Conservation (phyloP, 148 eudicot species). For the Suaeda aralocaspica region DNA sequence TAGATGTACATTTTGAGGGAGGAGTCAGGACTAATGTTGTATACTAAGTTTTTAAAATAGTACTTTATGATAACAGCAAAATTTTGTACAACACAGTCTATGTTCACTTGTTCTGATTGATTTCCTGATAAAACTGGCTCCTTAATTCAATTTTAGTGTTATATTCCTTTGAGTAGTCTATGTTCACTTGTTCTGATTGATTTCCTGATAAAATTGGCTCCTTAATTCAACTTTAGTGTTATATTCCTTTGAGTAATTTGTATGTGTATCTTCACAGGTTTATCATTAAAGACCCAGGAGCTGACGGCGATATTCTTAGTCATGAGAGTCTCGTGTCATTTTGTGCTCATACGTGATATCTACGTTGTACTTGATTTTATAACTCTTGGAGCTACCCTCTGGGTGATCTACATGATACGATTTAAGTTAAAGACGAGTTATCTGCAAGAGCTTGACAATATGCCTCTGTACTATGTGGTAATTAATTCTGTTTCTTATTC, state of each 20-base stretch:
- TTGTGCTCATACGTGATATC: slow-evolving; percentile 49
- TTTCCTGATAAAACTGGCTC: background rate
- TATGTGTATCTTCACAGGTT: slow-evolving; percentile 37
- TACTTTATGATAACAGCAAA: background rate
- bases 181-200: too few species aligned
- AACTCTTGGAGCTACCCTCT: slow-evolving; percentile 59
- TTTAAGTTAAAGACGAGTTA: slow-evolving; percentile 66
- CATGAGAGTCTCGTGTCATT: slow-evolving; percentile 46
- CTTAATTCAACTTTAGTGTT: background rate
- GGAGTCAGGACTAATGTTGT: background rate
- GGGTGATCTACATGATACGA: slow-evolving; percentile 90
- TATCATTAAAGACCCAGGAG: slow-evolving; percentile 79
- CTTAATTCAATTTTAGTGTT: background rate
- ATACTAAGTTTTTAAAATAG: background rate
- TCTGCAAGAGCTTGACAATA: slow-evolving; percentile 54
- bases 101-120: background rate
- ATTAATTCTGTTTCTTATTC: background rate
- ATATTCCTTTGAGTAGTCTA: background rate
- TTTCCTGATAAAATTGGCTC: background rate
- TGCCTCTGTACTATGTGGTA: slow-evolving; percentile 72
- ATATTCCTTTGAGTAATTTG: background rate
- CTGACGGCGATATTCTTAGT: slow-evolving; percentile 68
- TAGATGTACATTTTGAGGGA: background rate
- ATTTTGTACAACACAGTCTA: background rate
- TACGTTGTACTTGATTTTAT: slow-evolving; percentile 58